A percentile compares a stretch with the other conserved stretches of the same genome.
These are phyloP conservation scores for Silene latifolia DNA, from an alignment of 148 eudicot species.

Conservation along the genomic window DNA sequence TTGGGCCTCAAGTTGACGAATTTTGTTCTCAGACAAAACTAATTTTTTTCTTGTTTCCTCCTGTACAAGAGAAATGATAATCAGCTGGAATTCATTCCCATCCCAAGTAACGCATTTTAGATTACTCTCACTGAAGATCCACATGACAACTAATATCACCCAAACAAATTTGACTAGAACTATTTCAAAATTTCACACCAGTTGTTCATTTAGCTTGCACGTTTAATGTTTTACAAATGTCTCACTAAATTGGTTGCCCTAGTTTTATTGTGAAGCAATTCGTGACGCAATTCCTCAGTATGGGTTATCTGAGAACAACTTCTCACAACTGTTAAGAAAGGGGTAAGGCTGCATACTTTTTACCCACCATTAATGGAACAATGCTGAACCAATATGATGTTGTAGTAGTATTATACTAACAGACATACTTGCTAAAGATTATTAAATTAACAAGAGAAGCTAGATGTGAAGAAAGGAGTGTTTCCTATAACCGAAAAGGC, in stretches of 20 bases:
- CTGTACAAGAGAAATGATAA: conserved; percentile 36
- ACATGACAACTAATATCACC: not conserved
- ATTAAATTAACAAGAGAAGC: not conserved
- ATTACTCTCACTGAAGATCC: not conserved
- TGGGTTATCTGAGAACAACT: not conserved
- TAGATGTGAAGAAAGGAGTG: not conserved
- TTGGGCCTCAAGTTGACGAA: conserved; percentile 80
- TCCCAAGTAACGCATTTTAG: not conserved
- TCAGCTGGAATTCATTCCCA: not conserved
- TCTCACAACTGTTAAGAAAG: not conserved
- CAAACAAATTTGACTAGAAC: not conserved
- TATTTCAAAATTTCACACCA: not conserved
- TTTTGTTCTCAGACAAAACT: conserved; percentile 69
- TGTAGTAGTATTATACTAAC: not conserved
- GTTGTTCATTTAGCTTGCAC: not conserved
- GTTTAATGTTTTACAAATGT: not conserved
- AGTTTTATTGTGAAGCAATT: not conserved
- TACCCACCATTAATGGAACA: not conserved
- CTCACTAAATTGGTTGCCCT: not conserved
- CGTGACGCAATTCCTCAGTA: not conserved
- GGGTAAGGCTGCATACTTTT: not conserved
- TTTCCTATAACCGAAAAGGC: conserved; percentile 13
- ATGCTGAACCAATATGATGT: not conserved
- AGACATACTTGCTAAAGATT: not conserved
- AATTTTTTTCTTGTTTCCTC: conserved; percentile 80